A percentile compares a stretch with the other conserved stretches of the same genome.
Conservation (phyloP, 208 protist genomes). For the Leishmania lainsoni region DNA sequence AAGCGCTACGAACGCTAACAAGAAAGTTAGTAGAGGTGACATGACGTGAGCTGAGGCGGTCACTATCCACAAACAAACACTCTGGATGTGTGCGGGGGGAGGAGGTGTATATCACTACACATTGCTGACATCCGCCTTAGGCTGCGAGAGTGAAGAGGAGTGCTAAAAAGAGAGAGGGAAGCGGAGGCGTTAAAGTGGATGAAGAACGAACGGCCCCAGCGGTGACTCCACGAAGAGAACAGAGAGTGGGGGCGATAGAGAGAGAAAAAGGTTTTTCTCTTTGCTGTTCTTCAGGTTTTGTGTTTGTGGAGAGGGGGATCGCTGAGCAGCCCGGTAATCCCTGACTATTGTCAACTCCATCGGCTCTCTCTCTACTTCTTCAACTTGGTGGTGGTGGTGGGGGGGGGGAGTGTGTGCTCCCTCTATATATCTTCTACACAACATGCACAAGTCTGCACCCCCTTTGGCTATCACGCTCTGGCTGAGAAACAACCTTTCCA, state of each 20-base stretch:
- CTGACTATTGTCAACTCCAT: too few species aligned
- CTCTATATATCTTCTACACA: background rate
- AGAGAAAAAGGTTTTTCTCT: background rate
- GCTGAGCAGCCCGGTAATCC: too few species aligned
- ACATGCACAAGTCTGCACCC: background rate
- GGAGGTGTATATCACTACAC: background rate
- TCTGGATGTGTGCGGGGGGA: background rate
- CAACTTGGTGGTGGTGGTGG: too few species aligned
- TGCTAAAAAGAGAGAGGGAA: background rate
- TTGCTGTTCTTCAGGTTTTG: background rate
- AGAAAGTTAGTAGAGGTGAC: background rate
- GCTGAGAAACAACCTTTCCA: background rate
- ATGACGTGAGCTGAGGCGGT: background rate
- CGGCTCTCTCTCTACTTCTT: too few species aligned
- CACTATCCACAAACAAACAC: background rate
- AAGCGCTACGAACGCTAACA: background rate
- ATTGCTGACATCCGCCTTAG: background rate
- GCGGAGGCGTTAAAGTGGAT: background rate
- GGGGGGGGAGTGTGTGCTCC: background rate
- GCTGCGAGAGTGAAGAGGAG: background rate
- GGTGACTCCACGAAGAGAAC: background rate
- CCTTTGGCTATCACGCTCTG: background rate
- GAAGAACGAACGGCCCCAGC: background rate
- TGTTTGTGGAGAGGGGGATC: too few species aligned
- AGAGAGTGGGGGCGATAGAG: background rate